These are phyloP conservation scores for Pyricularia pennisetigena DNA, from an alignment of 2,329 filamentous ascomycete species.

Conservation along the genomic window DNA sequence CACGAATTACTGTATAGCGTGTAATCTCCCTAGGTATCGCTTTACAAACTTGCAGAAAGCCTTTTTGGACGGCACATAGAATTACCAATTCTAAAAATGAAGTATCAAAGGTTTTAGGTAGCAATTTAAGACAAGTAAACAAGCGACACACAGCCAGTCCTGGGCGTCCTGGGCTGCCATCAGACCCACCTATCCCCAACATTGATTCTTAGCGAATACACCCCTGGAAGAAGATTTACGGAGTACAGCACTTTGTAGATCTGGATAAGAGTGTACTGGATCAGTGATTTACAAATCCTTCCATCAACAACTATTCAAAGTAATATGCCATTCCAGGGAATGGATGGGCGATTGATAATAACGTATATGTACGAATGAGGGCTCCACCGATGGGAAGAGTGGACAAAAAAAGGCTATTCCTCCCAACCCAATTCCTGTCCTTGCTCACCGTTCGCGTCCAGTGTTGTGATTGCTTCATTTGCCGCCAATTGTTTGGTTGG, in stretches of 20 bases:
- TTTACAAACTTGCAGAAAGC: neutral
- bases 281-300: neutral
- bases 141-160: neutral
- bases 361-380: no score
- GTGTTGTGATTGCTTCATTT: neutral
- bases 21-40: neutral
- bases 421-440: neutral
- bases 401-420: neutral
- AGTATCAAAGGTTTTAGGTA: neutral
- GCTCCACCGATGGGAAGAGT: neutral
- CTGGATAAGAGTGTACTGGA: neutral
- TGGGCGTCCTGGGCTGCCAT: neutral
- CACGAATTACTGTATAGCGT: neutral
- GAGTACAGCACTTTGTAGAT: neutral
- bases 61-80: neutral
- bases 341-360: no score
- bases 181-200: neutral
- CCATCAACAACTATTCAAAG: neutral
- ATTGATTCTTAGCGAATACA: neutral
- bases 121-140: neutral
- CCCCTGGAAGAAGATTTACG: neutral
- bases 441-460: neutral
- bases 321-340: neutral
- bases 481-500: neutral
- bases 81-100: neutral